Percentiles rank a stretch among this genome's conserved stretches.
These are phyloP conservation scores for Talaromyces rugulosus DNA, from an alignment of 2,329 filamentous ascomycete species.

Conservation along the genomic window DNA sequence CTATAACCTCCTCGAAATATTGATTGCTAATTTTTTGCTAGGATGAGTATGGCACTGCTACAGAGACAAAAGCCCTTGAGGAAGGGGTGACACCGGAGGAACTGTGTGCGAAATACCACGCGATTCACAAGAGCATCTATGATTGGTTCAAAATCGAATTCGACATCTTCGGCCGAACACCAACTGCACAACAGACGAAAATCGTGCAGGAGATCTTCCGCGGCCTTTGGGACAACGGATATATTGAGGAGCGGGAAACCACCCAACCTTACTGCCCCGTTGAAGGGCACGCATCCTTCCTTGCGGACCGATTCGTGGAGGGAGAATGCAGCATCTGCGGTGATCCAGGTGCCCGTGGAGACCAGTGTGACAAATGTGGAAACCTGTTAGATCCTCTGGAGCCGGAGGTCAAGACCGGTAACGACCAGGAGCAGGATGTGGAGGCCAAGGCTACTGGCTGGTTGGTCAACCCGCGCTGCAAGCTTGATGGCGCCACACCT, in stretches of 20 bases:
- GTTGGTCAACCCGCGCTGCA: conserved; percentile 81
- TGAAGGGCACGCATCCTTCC: conserved; percentile 58
- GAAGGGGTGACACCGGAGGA: conserved; percentile 76
- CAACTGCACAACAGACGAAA: conserved; percentile 80
- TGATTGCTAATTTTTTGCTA: conserved; percentile 10
- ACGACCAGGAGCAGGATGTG: conserved; percentile 10
- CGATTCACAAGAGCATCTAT: conserved; percentile 84
- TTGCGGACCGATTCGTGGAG: conserved; percentile 69
- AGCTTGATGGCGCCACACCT: conserved; percentile 76
- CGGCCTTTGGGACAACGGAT: conserved; percentile 83
- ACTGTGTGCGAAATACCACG: conserved; percentile 89
- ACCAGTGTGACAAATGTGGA: conserved; percentile 73
- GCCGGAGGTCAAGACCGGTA: conserved; percentile 19
- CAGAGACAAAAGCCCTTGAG: conserved; percentile 91
- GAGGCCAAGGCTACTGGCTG: conserved; percentile 16
- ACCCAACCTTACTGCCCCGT: conserved; percentile 78
- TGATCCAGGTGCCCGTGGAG: conserved; percentile 66
- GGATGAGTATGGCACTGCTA: conserved; percentile 94
- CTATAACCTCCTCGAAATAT: neutral
- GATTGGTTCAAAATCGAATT: conserved; percentile 95
- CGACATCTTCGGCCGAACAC: conserved; percentile 91
- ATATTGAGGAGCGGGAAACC: conserved; percentile 79
- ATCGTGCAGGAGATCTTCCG: conserved; percentile 91
- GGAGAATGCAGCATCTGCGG: conserved; percentile 48
- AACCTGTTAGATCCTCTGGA: conserved; percentile 68